A percentile compares a stretch with the other conserved stretches of the same genome.
Evolutionary conservation across 768 basidiomycete genomes (phyloP).

Genomic region (Kwoniella sp.): DNA sequence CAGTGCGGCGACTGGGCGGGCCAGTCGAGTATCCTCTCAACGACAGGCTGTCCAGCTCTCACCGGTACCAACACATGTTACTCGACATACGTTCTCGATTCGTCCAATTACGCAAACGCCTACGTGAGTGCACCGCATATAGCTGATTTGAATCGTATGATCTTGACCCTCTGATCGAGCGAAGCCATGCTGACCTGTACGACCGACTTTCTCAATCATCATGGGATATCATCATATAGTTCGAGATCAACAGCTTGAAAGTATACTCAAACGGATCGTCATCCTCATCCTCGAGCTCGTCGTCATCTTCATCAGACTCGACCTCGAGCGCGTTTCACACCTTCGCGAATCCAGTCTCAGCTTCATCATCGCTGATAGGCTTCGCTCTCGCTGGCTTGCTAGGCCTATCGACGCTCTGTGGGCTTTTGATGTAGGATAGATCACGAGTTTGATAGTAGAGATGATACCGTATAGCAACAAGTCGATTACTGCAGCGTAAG

Average conservation of each 20-base stretch:
- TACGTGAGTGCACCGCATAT: conserved; percentile 20
- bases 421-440: not conserved
- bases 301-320: not conserved
- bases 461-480: too few species aligned
- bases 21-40: conserved; percentile 60
- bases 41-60: conserved; percentile 51
- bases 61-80: conserved; percentile 65
- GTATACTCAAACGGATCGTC: conserved; percentile 57
- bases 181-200: too few species aligned
- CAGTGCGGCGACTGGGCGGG: conserved; percentile 64
- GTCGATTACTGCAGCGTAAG: too few species aligned
- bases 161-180: too few species aligned
- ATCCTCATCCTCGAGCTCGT: conserved; percentile 3
- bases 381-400: not conserved
- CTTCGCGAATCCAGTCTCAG: not conserved
- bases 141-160: conserved; percentile 16
- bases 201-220: too few species aligned
- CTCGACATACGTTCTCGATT: conserved; percentile 65
- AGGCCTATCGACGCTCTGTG: not conserved
- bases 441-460: too few species aligned
- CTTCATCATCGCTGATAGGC: not conserved
- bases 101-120: conserved; percentile 40
- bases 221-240: too few species aligned
- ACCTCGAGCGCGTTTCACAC: not conserved
- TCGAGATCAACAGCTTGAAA: conserved; percentile 70